Evolutionary conservation across 306 rosid species (phyloP).

Genomic region (Glycine soja): DNA sequence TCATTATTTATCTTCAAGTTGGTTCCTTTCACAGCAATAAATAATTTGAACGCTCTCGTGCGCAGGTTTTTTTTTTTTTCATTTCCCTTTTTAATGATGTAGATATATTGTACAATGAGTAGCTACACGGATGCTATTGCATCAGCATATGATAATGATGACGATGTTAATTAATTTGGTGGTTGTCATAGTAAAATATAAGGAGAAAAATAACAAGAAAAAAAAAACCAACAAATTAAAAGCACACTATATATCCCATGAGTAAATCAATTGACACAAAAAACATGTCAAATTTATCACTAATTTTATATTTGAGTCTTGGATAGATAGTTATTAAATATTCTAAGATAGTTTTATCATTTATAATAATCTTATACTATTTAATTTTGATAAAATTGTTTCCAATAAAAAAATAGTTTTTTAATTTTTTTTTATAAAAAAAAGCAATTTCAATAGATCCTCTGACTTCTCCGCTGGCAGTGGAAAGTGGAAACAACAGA

Average conservation of each 20-base stretch:
- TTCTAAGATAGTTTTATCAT: too few species aligned
- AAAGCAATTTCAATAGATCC: not conserved
- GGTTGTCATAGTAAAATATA: not conserved
- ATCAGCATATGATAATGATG: not conserved
- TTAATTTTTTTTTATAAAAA: too few species aligned
- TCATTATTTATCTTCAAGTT: not conserved
- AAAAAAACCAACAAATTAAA: too few species aligned
- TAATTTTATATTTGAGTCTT: too few species aligned
- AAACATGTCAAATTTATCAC: too few species aligned
- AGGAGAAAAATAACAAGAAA: too few species aligned
- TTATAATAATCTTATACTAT: too few species aligned
- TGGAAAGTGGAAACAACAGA: not conserved
- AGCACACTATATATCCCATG: too few species aligned
- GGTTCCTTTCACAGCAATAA: not conserved
- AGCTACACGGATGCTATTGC: not conserved
- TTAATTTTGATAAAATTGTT: too few species aligned
- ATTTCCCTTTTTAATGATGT: not conserved
- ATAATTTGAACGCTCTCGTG: not conserved
- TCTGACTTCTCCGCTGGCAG: not conserved
- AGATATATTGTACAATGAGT: not conserved
- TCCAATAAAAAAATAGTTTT: too few species aligned
- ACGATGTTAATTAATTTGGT: not conserved
- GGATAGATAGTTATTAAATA: too few species aligned
- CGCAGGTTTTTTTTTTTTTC: not conserved
- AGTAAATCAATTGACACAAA: too few species aligned